Percentiles rank a stretch among this genome's conserved stretches.
Conservation (phyloP, 352 stramenopile species). For the Aphanomyces cochlioides region DNA sequence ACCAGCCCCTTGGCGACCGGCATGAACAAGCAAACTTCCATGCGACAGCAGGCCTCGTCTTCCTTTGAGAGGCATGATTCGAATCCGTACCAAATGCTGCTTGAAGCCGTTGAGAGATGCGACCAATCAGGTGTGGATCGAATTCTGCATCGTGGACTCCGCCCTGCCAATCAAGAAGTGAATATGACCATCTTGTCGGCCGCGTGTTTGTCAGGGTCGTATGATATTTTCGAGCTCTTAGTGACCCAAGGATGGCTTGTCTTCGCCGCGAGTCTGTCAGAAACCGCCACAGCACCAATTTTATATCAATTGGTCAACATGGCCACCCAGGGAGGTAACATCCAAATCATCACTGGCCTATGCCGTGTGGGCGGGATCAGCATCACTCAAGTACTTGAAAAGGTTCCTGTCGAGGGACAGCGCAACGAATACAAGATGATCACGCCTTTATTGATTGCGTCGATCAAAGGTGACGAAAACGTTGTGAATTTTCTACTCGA, state of each 20-base stretch:
- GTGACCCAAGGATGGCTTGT: slow-evolving; percentile 14
- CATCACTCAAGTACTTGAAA: slow-evolving; percentile 1
- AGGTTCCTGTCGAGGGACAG: neutral
- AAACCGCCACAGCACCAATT: neutral
- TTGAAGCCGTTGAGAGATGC: slow-evolving; percentile 8
- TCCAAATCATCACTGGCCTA: slow-evolving; percentile 13
- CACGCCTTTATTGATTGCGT: slow-evolving; percentile 7
- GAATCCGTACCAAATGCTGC: slow-evolving; percentile 6
- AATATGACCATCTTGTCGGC: slow-evolving; percentile 10
- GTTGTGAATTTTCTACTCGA: slow-evolving; percentile 19
- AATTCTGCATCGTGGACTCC: neutral
- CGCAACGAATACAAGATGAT: neutral
- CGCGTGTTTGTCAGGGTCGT: slow-evolving; percentile 11
- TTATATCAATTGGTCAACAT: slow-evolving; percentile 19
- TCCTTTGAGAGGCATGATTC: neutral
- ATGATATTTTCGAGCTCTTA: slow-evolving; percentile 9
- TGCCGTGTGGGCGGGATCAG: slow-evolving; percentile 8
- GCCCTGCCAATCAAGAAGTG: neutral
- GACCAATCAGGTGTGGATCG: neutral
- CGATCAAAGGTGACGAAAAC: slow-evolving; percentile 6
- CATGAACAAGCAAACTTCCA: too few species aligned
- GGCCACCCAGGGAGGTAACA: slow-evolving; percentile 18
- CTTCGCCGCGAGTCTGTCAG: slow-evolving; percentile 14
- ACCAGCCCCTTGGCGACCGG: too few species aligned
- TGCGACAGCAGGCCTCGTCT: neutral